Percentiles rank a stretch among this genome's conserved stretches.
Conservation (phyloP, 139 green algal genomes). For the Chlamydomonas eustigma region DNA sequence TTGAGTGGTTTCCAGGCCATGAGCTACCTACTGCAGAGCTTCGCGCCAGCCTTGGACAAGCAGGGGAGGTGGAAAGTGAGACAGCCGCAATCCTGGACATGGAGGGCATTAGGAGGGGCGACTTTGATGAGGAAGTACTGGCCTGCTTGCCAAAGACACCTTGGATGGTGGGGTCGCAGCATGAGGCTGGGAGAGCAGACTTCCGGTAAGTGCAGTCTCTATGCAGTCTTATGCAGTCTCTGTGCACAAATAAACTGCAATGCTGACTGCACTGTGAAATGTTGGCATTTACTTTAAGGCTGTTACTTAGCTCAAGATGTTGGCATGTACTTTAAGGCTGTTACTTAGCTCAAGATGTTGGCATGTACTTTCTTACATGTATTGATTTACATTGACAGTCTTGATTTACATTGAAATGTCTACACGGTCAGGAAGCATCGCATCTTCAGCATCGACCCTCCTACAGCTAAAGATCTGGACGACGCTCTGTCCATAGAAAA, state of each 20-base stretch:
- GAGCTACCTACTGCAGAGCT: background rate
- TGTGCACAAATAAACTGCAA: too few relatives aligned
- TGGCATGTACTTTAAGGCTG: too few relatives aligned
- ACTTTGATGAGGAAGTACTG: slow-evolving; percentile 41
- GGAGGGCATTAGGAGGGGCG: slow-evolving; percentile 19
- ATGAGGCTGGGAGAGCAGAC: slow-evolving; percentile 65
- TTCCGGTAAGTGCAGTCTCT: slow-evolving; percentile 41
- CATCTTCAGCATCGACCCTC: slow-evolving; percentile 83
- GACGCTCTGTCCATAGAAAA: slow-evolving; percentile 71
- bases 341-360: too few relatives aligned
- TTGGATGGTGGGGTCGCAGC: slow-evolving; percentile 67
- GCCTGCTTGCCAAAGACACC: slow-evolving; percentile 74
- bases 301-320: too few relatives aligned
- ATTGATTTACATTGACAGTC: too few relatives aligned
- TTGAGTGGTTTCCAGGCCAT: slow-evolving; percentile 20
- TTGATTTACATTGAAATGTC: too few relatives aligned
- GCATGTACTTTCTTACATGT: too few relatives aligned
- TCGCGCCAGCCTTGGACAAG: slow-evolving; percentile 24
- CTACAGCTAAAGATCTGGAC: slow-evolving; percentile 78
- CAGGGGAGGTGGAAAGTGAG: slow-evolving; percentile 69
- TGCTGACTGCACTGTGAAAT: too few relatives aligned
- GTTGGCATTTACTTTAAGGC: too few relatives aligned
- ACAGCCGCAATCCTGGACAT: slow-evolving; percentile 57
- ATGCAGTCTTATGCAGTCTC: background rate
- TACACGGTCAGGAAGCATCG: slow-evolving; percentile 39